Evolutionary conservation across 805 yeast genomes (phyloP).

Genomic region (Osmozyma mogii): DNA sequence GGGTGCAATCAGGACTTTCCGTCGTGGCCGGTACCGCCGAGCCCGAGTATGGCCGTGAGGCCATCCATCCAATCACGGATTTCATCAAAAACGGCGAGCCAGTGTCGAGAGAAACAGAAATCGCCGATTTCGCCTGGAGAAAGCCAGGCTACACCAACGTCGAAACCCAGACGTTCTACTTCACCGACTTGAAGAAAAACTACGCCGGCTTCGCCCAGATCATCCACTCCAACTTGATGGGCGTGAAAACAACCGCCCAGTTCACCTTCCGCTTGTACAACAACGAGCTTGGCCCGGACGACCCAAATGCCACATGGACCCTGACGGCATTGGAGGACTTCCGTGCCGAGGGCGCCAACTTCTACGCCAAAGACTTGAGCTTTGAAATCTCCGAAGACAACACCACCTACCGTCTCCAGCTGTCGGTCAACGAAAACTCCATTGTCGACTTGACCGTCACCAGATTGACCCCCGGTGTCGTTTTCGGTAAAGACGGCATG

Average conservation of each 20-base stretch:
- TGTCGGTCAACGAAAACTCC: constrained; percentile 62
- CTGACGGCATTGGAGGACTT: constrained; percentile 83
- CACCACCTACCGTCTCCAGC: constrained; percentile 42
- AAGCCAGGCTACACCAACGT: constrained; percentile 79
- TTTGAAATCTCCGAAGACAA: constrained; percentile 48
- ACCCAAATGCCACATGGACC: constrained; percentile 65
- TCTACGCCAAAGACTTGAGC: constrained; percentile 67
- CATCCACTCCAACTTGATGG: constrained; percentile 87
- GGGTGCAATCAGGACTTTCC: constrained; percentile 83
- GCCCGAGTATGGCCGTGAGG: constrained; percentile 92
- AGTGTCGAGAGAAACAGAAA: constrained; percentile 44
- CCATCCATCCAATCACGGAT: constrained; percentile 76
- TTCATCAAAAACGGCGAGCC: constrained; percentile 32
- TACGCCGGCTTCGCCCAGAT: constrained; percentile 86
- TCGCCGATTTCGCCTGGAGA: constrained; percentile 70
- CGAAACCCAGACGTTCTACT: constrained; percentile 92
- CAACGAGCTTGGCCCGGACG: constrained; percentile 31
- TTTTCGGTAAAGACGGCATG: constrained; percentile 82
- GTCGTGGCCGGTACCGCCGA: constrained; percentile 96
- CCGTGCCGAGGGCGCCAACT: constrained; percentile 62
- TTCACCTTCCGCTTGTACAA: constrained; percentile 81
- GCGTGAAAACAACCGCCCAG: constrained; percentile 84
- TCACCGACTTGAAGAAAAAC: constrained; percentile 53
- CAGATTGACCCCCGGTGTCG: constrained; percentile 68
- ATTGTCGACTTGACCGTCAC: constrained; percentile 60